Base-by-base conservation (phyloP, 306 rosid species). In the Mucuna pruriens region DNA sequence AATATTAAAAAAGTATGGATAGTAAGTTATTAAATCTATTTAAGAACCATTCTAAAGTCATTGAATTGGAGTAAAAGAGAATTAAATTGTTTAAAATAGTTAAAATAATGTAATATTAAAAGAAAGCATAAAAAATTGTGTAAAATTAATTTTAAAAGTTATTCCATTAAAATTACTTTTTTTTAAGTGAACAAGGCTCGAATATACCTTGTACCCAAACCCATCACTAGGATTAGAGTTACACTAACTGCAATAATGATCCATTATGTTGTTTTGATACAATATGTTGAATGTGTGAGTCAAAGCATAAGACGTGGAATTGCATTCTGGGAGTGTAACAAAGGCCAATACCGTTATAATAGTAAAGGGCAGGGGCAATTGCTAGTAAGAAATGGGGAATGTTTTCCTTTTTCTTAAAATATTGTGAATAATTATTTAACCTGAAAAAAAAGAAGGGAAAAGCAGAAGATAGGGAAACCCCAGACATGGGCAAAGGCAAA, bases 401-500 rank as follows among this genome's bases (percentile, higher is more conserved):
- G 67, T 36, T 65, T 9, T 40, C 6, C 2, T 17, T 25, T 20
- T 75, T 60, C 0, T 0, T 0, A 17, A 13, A 25, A 73, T 2
- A 31, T 10, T 9, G 36, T 9, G 23, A 52, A 68, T 23, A 13
- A 44, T 17, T 57, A 74, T 4, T 20, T 29, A 29, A 29, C 31
- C 31, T 1, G 31, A 25, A 58, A 5, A 26, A 4, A 45, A 3
- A 2, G 7, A 34, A 5, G 3, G 10, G 6, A 26, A 54, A 52
- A 4, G 52, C 3, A 40, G 17, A 71, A 2, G 29, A 46, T 58
- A 36, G 46, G 72, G 38, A 79, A 66, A 74, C 68, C 61, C 3
- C 9, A 80, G 78, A 75, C 54, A 80, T 58, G 87, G 75, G 74
- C 82, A 75, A 75, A 80, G 85, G 81, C 26, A 80, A 74, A 74